These are phyloP conservation scores for Thelonectria rubi DNA, from an alignment of 2,329 filamentous ascomycete species.

Conservation along the genomic window DNA sequence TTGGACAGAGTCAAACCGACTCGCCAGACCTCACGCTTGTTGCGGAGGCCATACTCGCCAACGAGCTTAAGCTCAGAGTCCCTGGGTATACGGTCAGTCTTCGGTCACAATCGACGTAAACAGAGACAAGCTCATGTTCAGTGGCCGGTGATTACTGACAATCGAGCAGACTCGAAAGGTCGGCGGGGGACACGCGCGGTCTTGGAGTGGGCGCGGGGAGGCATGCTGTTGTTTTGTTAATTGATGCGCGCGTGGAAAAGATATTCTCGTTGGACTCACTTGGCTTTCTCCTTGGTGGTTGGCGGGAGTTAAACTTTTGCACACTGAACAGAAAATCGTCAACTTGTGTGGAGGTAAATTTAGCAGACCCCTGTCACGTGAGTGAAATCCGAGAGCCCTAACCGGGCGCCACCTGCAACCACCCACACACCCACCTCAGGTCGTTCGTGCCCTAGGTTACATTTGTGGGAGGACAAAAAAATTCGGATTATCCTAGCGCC, in stretches of 20 bases:
- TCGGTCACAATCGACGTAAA: constrained; percentile 86
- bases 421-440: constrained; percentile 14
- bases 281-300: constrained; percentile 52
- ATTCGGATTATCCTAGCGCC: constrained; percentile 50
- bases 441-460: constrained; percentile 47
- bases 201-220: constrained; percentile 85
- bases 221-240: constrained; percentile 50
- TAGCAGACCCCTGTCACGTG: constrained; percentile 45
- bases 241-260: constrained; percentile 28
- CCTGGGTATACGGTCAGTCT: constrained; percentile 78
- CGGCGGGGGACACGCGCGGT: constrained; percentile 98
- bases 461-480: constrained; percentile 39
- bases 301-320: constrained; percentile 48
- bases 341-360: constrained; percentile 49
- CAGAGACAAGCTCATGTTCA: constrained; percentile 98
- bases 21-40: constrained; percentile 99
- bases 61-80: constrained; percentile 99
- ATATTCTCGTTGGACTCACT: constrained; percentile 46
- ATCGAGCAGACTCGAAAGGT: constrained; percentile 99
- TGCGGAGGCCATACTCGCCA: constrained; percentile 99
- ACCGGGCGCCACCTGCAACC: constrained; percentile 26
- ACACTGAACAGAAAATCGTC: constrained; percentile 42
- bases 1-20: constrained; percentile 99
- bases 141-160: constrained; percentile 98
- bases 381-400: constrained; percentile 44